phyloP scores from a whole-genome alignment of 176 grass and related monocot genomes.

The Oryza coarctata region DNA sequence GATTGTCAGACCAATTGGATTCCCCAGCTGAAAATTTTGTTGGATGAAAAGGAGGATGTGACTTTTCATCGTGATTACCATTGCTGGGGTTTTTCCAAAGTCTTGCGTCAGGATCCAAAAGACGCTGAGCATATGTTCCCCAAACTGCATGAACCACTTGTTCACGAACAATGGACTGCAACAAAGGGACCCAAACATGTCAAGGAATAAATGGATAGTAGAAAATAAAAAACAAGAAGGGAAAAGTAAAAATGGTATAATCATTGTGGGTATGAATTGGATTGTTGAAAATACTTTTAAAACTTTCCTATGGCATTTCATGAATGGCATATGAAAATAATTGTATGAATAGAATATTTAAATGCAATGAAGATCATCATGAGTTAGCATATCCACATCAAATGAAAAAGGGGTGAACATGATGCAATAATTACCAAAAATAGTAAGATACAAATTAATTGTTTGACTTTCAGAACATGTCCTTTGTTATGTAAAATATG shows the following conservation, averaged over 20 bases:
- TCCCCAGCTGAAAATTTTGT: conserved; percentile 76
- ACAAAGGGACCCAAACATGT: conserved; percentile 29
- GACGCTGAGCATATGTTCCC: conserved; percentile 79
- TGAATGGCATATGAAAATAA: not conserved
- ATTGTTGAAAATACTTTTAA: not conserved
- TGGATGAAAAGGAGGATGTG: conserved; percentile 96
- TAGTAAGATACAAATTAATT: not conserved
- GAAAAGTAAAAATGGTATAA: conserved; percentile 6
- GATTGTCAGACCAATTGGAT: conserved; percentile 65
- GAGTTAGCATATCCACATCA: not conserved
- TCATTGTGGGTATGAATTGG: not conserved
- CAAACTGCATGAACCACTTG: conserved; percentile 72
- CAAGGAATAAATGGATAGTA: conserved; percentile 21
- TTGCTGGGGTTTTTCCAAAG: conserved; percentile 96
- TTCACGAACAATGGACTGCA: conserved; percentile 68
- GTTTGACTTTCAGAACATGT: conserved; percentile 20
- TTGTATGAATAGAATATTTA: not conserved
- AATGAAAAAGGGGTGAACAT: conserved; percentile 17
- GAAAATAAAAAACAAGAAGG: not conserved
- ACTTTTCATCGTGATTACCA: conserved; percentile 95
- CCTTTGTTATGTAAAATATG: not conserved
- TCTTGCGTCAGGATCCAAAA: conserved; percentile 77
- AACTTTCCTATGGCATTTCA: conserved; percentile 20
- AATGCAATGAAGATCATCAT: conserved; percentile 8
- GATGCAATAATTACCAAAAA: not conserved